Evolutionary conservation across 2,329 filamentous ascomycete genomes (phyloP).

Genomic region (Xylaria sp.): DNA sequence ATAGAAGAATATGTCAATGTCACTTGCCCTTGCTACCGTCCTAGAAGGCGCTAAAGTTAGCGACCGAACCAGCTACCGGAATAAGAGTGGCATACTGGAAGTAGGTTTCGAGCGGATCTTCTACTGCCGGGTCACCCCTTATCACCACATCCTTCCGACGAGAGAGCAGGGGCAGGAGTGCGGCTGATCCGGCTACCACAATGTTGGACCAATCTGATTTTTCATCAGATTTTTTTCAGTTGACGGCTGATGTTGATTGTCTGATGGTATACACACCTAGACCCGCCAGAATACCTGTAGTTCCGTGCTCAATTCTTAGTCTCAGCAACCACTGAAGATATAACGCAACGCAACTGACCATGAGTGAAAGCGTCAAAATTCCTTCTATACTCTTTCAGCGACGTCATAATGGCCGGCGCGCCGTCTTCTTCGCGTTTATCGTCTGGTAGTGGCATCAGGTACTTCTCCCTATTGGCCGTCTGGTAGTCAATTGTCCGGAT

Average conservation of each 20-base stretch:
- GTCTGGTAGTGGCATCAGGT: conserved; percentile 1
- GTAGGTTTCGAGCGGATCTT: not conserved
- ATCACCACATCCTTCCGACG: not conserved
- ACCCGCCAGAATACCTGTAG: not conserved
- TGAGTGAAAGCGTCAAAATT: conserved; percentile 2
- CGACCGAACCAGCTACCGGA: not conserved
- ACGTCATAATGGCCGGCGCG: not conserved
- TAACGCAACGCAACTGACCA: not conserved
- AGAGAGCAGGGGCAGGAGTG: conserved; percentile 5
- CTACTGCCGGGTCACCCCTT: not conserved
- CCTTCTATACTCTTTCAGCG: not conserved
- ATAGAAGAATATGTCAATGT: conserved; percentile 13
- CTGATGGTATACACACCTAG: not conserved
- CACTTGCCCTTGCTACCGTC: conserved; percentile 3
- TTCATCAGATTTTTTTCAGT: not conserved
- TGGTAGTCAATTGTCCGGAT: conserved; percentile 5
- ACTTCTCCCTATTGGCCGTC: not conserved
- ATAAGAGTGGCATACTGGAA: not conserved
- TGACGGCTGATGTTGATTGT: too few species aligned
- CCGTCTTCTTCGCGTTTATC: not conserved
- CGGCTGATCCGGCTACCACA: conserved; percentile 5
- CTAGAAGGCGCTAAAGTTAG: not conserved
- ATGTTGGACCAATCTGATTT: conserved; percentile 8
- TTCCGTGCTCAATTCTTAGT: not conserved
- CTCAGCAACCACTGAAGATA: not conserved